Percentiles rank a stretch among this genome's conserved stretches.
These are phyloP conservation scores for Phytophthora hibernalis DNA, from an alignment of 352 stramenopile species.

Conservation along the genomic window DNA sequence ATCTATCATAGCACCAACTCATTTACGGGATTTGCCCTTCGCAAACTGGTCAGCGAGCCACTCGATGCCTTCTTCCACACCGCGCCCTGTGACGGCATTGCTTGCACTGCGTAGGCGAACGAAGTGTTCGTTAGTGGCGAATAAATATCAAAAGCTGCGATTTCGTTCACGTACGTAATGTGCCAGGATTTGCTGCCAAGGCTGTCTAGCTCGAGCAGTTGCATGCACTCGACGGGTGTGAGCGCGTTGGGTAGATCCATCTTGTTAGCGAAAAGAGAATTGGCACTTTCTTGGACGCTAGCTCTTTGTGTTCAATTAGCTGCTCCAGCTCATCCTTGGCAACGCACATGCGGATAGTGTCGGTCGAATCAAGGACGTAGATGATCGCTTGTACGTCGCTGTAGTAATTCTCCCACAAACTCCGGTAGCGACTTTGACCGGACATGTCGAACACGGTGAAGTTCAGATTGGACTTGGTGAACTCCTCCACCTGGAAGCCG, in stretches of 20 bases:
- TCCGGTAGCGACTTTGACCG: constrained; percentile 81
- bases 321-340: constrained; percentile 90
- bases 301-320: constrained; percentile 83
- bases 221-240: constrained; percentile 83
- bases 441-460: constrained; percentile 94
- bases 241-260: constrained; percentile 82
- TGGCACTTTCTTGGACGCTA: constrained; percentile 72
- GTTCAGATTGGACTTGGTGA: constrained; percentile 91
- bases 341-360: constrained; percentile 87
- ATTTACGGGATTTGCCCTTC: constrained; percentile 71
- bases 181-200: constrained; percentile 85
- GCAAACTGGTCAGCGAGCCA: constrained; percentile 84
- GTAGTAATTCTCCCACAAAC: constrained; percentile 91
- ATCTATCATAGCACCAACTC: constrained; percentile 3
- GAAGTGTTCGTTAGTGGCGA: constrained; percentile 1
- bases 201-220: constrained; percentile 80
- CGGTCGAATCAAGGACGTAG: constrained; percentile 90
- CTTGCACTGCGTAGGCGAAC: constrained; percentile 55
- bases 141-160: not conserved
- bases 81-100: constrained; percentile 82
- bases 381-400: constrained; percentile 88
- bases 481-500: constrained; percentile 91
- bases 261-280: constrained; percentile 92
- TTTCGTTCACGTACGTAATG: constrained; percentile 65
- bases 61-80: constrained; percentile 82